Base-by-base conservation (phyloP, 768 basidiomycete species). In the Thelephora aurantiotincta region DNA sequence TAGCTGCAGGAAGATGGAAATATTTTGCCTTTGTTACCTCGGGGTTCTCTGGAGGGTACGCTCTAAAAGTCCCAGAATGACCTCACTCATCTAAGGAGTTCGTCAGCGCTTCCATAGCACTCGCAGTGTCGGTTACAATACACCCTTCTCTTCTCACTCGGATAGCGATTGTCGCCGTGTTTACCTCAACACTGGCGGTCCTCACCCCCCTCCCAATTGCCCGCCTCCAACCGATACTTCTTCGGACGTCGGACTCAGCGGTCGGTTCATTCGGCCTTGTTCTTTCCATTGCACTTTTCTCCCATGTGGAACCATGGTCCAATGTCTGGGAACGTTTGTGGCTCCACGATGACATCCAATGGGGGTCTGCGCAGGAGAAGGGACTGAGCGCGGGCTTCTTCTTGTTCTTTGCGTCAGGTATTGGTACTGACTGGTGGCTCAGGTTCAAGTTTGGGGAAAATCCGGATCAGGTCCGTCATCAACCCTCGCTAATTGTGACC, bases 241-340 rank as follows among this genome's bases (percentile, higher is more conserved):
- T 81, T 20, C 71, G 80, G n/a, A 54, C 76, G 16, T 69, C 71
- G 11, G 65, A 70, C 3, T 63, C 77, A 1, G 69, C 75, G 4
- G 65, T 69, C 4, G 81, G 81, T 5, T 66, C 80, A 0, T 79
- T 80, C 44, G 75, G 79, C 20, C 46, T 77, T 14, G 60, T 72
- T 13, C 43, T 77, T 16, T 66, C 74, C 13, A 73, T 80, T 33
- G 68, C 80, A 2, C 58, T 82, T 20, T 66, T 84, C 11, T 56
- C 72, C 18, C 60, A 65, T 14, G 68, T 71, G 0, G 58, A 65
- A 16, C 63, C 71, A 11, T 83, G 79, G 80, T 72, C 72, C 3
- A 69, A 80, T 54, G 67, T 72, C 9, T 82, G 77, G 77, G 73
- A 75, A 48, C 70, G 80, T 11, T 60, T 78, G 2, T 85, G 77